These are phyloP conservation scores for Moesziomyces parantarcticus DNA, from an alignment of 1,284 basidiomycete species.

Conservation along the genomic window DNA sequence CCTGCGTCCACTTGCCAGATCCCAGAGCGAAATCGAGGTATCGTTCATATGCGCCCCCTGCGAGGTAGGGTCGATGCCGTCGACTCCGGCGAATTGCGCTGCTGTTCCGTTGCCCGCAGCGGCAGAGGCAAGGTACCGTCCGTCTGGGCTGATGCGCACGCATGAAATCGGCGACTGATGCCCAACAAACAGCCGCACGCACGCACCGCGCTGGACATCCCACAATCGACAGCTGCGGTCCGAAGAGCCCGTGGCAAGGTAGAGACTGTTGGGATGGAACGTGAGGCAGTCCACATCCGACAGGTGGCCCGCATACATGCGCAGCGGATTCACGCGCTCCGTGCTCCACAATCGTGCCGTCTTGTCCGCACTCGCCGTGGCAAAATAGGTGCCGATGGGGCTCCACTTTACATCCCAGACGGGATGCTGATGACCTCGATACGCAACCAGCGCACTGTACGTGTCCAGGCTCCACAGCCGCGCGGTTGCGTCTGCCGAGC, in stretches of 20 bases:
- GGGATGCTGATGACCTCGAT: conserved; percentile 94
- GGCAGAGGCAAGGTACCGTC: conserved; percentile 89
- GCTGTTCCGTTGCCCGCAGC: conserved; percentile 48
- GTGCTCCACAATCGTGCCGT: conserved; percentile 97
- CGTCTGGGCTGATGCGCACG: conserved; percentile 91
- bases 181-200: conserved; percentile 93
- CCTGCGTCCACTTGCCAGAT: conserved; percentile 87
- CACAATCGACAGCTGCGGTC: conserved; percentile 95
- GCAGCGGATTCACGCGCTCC: conserved; percentile 84
- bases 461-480: conserved; percentile 97
- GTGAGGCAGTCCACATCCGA: conserved; percentile 95
- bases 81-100: conserved; percentile 35
- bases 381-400: conserved; percentile 97
- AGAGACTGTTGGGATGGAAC: conserved; percentile 97
- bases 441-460: conserved; percentile 90
- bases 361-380: conserved; percentile 90
- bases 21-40: conserved; percentile 93
- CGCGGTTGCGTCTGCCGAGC: conserved; percentile 90
- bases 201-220: conserved; percentile 96
- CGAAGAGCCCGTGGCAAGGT: conserved; percentile 94
- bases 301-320: conserved; percentile 95
- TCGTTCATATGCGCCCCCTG: conserved; percentile 73
- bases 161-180: conserved; percentile 91
- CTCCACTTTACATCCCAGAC: conserved; percentile 99
- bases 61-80: conserved; percentile 22